Percentiles rank a stretch among this genome's conserved stretches.
Conservation (phyloP, 257 asterid genomes). For the Solanum bulbocastanum region DNA sequence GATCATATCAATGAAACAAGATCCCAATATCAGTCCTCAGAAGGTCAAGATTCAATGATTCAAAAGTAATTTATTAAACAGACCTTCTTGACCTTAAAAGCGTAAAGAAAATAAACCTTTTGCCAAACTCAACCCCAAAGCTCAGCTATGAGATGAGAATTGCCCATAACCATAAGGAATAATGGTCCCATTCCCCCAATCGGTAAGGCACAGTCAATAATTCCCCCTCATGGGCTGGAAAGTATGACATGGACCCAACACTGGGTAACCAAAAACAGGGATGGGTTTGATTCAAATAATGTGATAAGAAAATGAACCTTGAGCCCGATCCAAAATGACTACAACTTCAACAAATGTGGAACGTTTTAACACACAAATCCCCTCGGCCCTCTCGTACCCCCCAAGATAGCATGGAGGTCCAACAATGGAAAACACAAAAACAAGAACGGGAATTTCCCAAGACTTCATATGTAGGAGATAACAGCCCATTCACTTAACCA, state of each 20-base stretch:
- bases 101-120: not conserved
- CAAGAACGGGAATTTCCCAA: not conserved
- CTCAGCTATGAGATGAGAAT: not conserved
- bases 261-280: not conserved
- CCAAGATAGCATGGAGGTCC: not conserved
- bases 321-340: not conserved
- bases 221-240: not conserved
- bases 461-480: not conserved
- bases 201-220: not conserved
- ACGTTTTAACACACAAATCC: not conserved
- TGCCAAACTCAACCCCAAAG: not conserved
- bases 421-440: not conserved
- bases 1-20: not conserved
- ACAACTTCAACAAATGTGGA: not conserved
- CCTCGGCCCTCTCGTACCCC: not conserved
- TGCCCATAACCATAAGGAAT: not conserved
- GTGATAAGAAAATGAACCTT: not conserved
- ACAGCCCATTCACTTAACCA: not conserved
- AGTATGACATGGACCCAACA: not conserved
- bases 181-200: not conserved
- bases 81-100: not conserved
- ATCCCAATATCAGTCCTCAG: not conserved
- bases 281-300: not conserved
- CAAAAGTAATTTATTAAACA: not conserved
- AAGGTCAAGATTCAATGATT: not conserved